phyloP scores from a whole-genome alignment of 176 grass and related monocot genomes.

The Puya raimondii region DNA sequence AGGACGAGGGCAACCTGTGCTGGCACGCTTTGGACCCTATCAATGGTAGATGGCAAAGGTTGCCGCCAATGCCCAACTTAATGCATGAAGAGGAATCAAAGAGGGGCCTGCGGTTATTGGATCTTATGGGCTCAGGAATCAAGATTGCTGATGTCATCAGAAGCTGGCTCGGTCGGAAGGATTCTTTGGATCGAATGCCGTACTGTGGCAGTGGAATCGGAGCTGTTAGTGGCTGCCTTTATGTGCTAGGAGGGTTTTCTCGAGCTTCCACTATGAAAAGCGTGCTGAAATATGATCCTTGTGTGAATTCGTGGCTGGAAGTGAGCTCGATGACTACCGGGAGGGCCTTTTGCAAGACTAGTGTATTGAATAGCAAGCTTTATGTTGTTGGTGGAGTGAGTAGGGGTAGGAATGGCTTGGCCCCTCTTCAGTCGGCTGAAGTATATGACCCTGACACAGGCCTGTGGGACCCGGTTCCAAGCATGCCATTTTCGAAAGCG shows the following conservation, averaged over 20 bases:
- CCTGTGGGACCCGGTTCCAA: conserved; percentile 42
- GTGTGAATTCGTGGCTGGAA: conserved; percentile 58
- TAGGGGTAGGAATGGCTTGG: conserved; percentile 30
- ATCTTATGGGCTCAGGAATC: conserved; percentile 28
- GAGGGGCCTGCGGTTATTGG: conserved; percentile 17
- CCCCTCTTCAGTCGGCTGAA: conserved; percentile 61
- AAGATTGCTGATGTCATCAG: conserved; percentile 46
- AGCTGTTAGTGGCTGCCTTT: conserved; percentile 39
- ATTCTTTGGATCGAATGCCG: conserved; percentile 29
- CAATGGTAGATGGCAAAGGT: conserved; percentile 41
- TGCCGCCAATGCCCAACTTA: conserved; percentile 53
- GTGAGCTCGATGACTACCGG: conserved; percentile 48
- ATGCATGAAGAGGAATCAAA: conserved; percentile 28
- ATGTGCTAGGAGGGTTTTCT: conserved; percentile 67
- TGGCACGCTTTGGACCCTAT: conserved; percentile 68
- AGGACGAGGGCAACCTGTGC: conserved; percentile 23
- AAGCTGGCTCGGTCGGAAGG: conserved; percentile 45
- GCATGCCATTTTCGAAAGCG: conserved; percentile 59
- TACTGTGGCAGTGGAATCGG: conserved; percentile 43
- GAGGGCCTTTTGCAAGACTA: conserved; percentile 64
- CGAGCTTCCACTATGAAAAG: conserved; percentile 35
- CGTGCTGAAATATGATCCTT: conserved; percentile 63
- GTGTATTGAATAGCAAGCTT: conserved; percentile 64
- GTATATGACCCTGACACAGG: conserved; percentile 62
- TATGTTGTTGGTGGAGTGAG: conserved; percentile 74